A percentile compares a stretch with the other conserved stretches of the same genome.
Evolutionary conservation across 805 yeast genomes (phyloP).

Genomic region (Limtongia smithiae): DNA sequence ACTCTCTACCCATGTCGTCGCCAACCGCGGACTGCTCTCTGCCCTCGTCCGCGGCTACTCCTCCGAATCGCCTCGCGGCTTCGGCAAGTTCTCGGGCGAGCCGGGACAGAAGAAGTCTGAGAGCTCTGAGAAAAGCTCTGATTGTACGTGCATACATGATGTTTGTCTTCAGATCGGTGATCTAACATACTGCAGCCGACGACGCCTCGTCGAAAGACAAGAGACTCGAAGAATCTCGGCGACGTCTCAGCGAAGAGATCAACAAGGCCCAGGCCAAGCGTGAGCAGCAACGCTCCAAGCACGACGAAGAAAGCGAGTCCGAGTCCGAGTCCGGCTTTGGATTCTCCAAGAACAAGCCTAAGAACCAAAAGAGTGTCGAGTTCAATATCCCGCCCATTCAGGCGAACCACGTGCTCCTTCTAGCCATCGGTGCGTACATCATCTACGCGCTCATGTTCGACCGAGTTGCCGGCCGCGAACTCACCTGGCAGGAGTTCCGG

Average conservation of each 20-base stretch:
- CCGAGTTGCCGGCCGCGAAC: constrained; percentile 41
- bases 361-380: constrained; percentile 9
- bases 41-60: constrained; percentile 1
- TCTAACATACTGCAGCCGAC: too few species aligned
- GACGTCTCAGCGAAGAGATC: constrained; percentile 15
- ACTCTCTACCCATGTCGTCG: too few species aligned
- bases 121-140: neutral
- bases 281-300: neutral
- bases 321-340: constrained; percentile 1
- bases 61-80: constrained; percentile 8
- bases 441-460: constrained; percentile 11
- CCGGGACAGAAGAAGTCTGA: neutral
- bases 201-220: too few species aligned
- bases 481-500: constrained; percentile 91
- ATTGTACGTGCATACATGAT: neutral
- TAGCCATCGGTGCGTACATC: constrained; percentile 6
- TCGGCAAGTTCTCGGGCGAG: constrained; percentile 7
- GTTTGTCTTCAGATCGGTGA: neutral
- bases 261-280: constrained; percentile 5
- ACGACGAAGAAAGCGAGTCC: constrained; percentile 1
- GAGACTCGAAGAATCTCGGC: constrained; percentile 2
- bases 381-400: constrained; percentile 22
- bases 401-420: constrained; percentile 12
- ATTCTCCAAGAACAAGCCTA: neutral
- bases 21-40: too few species aligned